Conservation (phyloP, 805 yeast genomes). For the Cyberlindnera lachancei region DNA sequence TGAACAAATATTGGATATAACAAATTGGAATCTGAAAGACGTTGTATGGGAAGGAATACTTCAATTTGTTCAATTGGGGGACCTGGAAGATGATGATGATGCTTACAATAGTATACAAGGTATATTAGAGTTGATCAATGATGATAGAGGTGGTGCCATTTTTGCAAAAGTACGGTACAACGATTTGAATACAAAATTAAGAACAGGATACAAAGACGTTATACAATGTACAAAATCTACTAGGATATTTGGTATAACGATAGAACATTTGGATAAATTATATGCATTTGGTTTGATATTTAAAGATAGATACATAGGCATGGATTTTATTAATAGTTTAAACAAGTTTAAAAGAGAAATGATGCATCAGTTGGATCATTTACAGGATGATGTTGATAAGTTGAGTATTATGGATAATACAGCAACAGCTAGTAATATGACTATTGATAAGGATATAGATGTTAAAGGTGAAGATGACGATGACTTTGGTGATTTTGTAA, state of each 20-base stretch:
- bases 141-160: conserved; percentile 16
- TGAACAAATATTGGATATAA: conserved; percentile 6
- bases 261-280: conserved; percentile 24
- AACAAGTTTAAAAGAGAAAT: conserved; percentile 3
- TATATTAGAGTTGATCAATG: conserved; percentile 7
- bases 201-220: too few species aligned
- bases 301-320: conserved; percentile 17
- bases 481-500: conserved; percentile 23
- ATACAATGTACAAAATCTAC: conserved; percentile 18
- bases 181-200: conserved; percentile 20
- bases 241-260: conserved; percentile 28
- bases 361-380: conserved; percentile 1
- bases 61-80: conserved; percentile 22
- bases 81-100: conserved; percentile 3
- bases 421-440: too few species aligned
- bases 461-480: too few species aligned
- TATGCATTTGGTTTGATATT: conserved; percentile 37
- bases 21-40: conserved; percentile 26
- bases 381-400: conserved; percentile 1
- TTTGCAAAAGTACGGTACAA: conserved; percentile 31
- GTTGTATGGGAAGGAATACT: conserved; percentile 30
- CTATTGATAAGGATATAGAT: too few species aligned
- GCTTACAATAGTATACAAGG: not conserved
- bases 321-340: conserved; percentile 4
- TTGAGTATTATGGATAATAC: too few species aligned